A percentile compares a stretch with the other conserved stretches of the same genome.
phyloP scores from a whole-genome alignment of 805 yeast genomes.

The Kazachstania bromeliacearum region DNA sequence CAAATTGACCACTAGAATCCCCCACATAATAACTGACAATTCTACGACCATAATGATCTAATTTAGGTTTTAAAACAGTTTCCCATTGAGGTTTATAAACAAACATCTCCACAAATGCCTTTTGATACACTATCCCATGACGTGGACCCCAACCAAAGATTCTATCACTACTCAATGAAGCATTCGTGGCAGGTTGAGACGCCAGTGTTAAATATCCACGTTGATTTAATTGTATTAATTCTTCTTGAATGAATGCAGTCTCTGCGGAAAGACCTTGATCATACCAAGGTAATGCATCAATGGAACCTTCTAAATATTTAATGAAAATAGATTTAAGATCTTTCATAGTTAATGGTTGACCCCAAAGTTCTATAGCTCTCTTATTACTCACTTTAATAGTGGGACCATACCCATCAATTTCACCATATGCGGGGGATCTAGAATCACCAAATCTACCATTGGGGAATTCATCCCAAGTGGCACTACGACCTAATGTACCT shows the following conservation, averaged over 20 bases:
- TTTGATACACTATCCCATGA: constrained; percentile 82
- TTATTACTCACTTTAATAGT: constrained; percentile 64
- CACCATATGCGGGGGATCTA: constrained; percentile 94
- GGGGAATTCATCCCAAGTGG: constrained; percentile 96
- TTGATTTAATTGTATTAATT: constrained; percentile 67
- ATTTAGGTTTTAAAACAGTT: constrained; percentile 39
- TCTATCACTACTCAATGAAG: constrained; percentile 66
- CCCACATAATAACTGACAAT: constrained; percentile 68
- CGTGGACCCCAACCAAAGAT: constrained; percentile 97
- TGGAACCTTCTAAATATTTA: constrained; percentile 62
- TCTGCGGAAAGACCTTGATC: constrained; percentile 81
- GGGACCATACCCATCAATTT: constrained; percentile 95
- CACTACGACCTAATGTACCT: constrained; percentile 78
- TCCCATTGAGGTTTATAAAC: constrained; percentile 69
- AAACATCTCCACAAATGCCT: constrained; percentile 87
- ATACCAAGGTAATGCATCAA: constrained; percentile 84
- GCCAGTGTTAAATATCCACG: constrained; percentile 78
- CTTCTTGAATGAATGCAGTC: constrained; percentile 87
- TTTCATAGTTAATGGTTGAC: constrained; percentile 48
- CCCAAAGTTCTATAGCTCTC: constrained; percentile 71
- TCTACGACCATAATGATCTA: constrained; percentile 34
- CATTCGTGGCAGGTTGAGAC: constrained; percentile 92
- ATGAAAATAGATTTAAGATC: constrained; percentile 64
- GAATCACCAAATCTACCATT: constrained; percentile 95
- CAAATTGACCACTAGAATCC: constrained; percentile 47